phyloP scores from a whole-genome alignment of 2,329 filamentous ascomycete genomes.

The Diaporthe vaccinii region DNA sequence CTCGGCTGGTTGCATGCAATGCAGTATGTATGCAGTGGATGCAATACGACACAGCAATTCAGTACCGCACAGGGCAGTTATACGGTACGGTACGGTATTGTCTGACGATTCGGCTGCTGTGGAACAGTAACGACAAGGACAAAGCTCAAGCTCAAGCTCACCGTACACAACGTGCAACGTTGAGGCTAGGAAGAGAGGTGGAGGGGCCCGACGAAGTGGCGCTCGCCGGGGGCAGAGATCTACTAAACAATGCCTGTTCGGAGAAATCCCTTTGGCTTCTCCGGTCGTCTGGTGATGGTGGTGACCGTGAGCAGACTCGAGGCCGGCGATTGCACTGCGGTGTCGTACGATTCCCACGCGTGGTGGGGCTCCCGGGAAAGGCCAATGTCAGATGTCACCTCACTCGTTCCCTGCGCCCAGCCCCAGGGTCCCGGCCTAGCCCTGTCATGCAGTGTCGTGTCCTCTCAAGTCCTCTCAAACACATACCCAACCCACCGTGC shows the following conservation, averaged over 20 bases:
- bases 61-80: background rate
- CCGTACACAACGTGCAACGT: background rate
- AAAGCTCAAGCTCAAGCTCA: background rate
- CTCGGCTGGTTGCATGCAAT: slow-evolving; percentile 27
- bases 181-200: slow-evolving; percentile 6
- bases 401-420: slow-evolving; percentile 8
- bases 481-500: slow-evolving; percentile 30
- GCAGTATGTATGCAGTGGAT: slow-evolving; percentile 6
- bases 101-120: background rate
- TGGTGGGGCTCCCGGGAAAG: background rate
- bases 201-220: slow-evolving; percentile 27
- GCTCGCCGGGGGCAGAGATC: slow-evolving; percentile 3
- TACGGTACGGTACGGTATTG: slow-evolving; percentile 9
- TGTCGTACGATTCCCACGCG: slow-evolving; percentile 27
- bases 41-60: slow-evolving; percentile 1
- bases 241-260: slow-evolving; percentile 17
- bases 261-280: background rate
- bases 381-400: slow-evolving; percentile 33
- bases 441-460: slow-evolving; percentile 14
- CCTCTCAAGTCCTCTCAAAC: background rate
- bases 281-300: slow-evolving; percentile 25
- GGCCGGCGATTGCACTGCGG: slow-evolving; percentile 6
- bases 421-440: background rate
- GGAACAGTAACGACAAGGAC: slow-evolving; percentile 4
- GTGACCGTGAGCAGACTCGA: slow-evolving; percentile 12